Conservation (phyloP, 192 early-diverging fungal species). For the Entomortierella beljakovae region DNA sequence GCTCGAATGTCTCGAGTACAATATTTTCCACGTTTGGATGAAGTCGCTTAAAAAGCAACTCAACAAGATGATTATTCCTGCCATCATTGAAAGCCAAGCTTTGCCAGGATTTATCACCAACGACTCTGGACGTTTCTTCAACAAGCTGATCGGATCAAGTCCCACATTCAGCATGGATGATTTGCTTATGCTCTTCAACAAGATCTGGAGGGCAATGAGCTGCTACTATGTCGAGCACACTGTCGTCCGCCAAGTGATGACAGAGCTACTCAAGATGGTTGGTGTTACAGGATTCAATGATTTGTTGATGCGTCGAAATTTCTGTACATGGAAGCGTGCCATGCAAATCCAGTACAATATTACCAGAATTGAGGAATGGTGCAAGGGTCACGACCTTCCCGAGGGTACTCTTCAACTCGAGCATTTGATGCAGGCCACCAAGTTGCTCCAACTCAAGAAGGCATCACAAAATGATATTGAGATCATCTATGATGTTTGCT, state of each 20-base stretch:
- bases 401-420: conserved; percentile 93
- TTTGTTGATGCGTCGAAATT: conserved; percentile 97
- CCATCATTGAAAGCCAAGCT: conserved; percentile 96
- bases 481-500: conserved; percentile 99
- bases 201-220: conserved; percentile 94
- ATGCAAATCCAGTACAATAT: conserved; percentile 99
- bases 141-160: conserved; percentile 86
- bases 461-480: conserved; percentile 87
- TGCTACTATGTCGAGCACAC: conserved; percentile 97
- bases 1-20: conserved; percentile 89
- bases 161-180: conserved; percentile 94
- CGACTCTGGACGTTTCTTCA: conserved; percentile 90
- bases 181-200: conserved; percentile 92
- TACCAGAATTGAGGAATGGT: conserved; percentile 98
- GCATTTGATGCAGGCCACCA: conserved; percentile 95
- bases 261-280: conserved; percentile 95
- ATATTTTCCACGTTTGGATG: conserved; percentile 99
- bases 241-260: conserved; percentile 93
- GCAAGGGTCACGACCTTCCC: conserved; percentile 92
- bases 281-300: conserved; percentile 98
- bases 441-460: conserved; percentile 96
- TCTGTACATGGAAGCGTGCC: conserved; percentile 98
- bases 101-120: conserved; percentile 94
- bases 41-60: conserved; percentile 97
- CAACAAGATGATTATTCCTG: conserved; percentile 94